A percentile compares a stretch with the other conserved stretches of the same genome.
Evolutionary conservation across 2,329 filamentous ascomycete species (phyloP).

Genomic region (Fusarium sp.): DNA sequence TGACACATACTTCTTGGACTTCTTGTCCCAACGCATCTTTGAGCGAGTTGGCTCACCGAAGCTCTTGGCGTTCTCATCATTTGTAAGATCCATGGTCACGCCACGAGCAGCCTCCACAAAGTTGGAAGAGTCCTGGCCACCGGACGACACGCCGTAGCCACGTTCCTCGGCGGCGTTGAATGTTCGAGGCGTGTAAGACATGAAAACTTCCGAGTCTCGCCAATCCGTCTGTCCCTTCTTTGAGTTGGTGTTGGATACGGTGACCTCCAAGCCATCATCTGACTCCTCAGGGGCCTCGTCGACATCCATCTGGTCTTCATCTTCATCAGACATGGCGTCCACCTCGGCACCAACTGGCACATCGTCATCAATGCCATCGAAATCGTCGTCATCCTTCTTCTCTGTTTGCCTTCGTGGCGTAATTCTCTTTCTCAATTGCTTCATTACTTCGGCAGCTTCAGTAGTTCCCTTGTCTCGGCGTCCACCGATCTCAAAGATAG

Average conservation of each 20-base stretch:
- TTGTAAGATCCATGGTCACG: conserved; percentile 90
- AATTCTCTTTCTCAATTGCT: conserved; percentile 74
- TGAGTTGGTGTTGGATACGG: conserved; percentile 69
- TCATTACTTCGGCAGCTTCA: conserved; percentile 80
- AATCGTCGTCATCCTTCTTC: conserved; percentile 52
- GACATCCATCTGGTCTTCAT: conserved; percentile 50
- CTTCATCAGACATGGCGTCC: conserved; percentile 41
- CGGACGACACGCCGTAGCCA: conserved; percentile 91
- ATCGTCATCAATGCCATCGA: conserved; percentile 46
- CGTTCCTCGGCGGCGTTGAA: conserved; percentile 87
- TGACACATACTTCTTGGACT: conserved; percentile 92
- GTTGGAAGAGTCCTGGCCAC: conserved; percentile 72
- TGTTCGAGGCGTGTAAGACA: conserved; percentile 90
- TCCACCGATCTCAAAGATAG: conserved; percentile 94
- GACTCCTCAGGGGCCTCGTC: conserved; percentile 62
- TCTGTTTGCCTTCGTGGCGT: conserved; percentile 64
- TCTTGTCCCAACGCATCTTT: conserved; percentile 95
- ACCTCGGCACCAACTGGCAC: conserved; percentile 49
- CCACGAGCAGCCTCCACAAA: conserved; percentile 90
- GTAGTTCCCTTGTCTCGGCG: conserved; percentile 72
- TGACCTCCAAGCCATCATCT: conserved; percentile 75
- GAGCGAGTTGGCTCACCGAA: conserved; percentile 81
- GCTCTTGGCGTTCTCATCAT: conserved; percentile 83
- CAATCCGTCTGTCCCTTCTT: conserved; percentile 70
- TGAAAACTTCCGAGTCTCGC: conserved; percentile 91